These are phyloP conservation scores for Phytophthora fragariaefolia DNA, from an alignment of 352 stramenopile species.

Conservation along the genomic window DNA sequence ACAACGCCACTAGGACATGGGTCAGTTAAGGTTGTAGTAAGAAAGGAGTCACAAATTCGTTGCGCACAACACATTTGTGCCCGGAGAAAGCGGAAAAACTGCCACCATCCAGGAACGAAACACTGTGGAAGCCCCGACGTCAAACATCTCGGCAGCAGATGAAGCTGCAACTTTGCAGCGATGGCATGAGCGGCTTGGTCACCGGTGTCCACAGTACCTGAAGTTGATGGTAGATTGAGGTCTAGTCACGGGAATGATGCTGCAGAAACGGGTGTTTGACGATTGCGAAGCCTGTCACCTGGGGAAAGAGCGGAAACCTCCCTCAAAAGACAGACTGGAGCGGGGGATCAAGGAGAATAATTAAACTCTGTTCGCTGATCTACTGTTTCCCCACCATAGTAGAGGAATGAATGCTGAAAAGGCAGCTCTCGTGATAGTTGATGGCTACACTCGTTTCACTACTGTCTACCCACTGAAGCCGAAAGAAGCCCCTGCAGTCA, in stretches of 20 bases:
- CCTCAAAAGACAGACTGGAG: background rate
- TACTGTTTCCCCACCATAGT: background rate
- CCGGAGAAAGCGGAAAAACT: background rate
- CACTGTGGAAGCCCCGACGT: background rate
- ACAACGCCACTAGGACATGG: background rate
- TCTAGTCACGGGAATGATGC: background rate
- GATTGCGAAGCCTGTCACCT: conserved; percentile 7
- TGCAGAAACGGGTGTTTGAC: background rate
- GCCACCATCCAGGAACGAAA: background rate
- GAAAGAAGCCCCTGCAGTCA: background rate
- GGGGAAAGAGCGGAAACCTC: conserved; percentile 11
- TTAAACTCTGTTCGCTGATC: background rate
- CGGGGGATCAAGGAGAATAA: background rate
- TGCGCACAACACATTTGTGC: conserved; percentile 5
- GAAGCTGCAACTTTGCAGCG: conserved; percentile 4
- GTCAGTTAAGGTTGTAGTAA: background rate
- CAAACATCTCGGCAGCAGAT: background rate
- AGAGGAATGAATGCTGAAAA: background rate
- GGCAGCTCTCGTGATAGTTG: background rate
- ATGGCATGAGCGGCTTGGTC: conserved; percentile 2
- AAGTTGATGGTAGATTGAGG: conserved; percentile 2
- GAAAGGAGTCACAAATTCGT: background rate
- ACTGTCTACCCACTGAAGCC: background rate
- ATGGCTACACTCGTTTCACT: background rate
- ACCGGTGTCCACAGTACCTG: conserved; percentile 14